Evolutionary conservation across 2,329 filamentous ascomycete species (phyloP), one percentile per base, ranked within the genome.

Genomic region (Fusarium algeriense): DNA sequence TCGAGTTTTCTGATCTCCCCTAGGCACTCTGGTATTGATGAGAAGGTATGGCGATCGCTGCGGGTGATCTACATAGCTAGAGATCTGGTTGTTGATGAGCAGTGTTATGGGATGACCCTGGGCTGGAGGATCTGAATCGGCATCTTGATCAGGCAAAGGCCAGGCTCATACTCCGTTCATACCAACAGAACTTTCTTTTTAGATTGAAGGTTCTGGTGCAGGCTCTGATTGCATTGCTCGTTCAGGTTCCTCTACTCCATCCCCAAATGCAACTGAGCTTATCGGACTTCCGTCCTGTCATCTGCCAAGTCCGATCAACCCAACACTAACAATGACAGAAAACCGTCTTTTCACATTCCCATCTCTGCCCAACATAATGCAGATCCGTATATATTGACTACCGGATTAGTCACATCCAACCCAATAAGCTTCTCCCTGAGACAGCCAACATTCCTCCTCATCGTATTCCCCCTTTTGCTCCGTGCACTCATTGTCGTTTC

Each of bases 361-460:
- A 20, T 19, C 12, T 23, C 19, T 14, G 19, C 7, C 37, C 3
- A 19, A 19, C n/a, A n/a, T n/a, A n/a, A n/a, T n/a, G n/a, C 6
- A 8, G 28, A 52, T 59, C 58, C 45, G 8, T 10, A 26, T 4
- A 40, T 6, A 9, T 5, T 12, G 14, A 58, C 28, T 45, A 26
- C 56, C 48, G 59, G 52, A 65, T 54, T 34, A 12, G 44, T 41
- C 35, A 13, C 28, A 17, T 3, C 4, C 12, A 43, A 0, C 11
- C 12, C 20, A 20, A 55, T 37, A 20, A 44, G 26, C 41, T 38
- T 53, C 40, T 37, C 44, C 38, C 37, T 44, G 17, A 48, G 35
- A 38, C 60, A 60, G 59, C 44, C 48, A 20, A 6, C 64, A 69
- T 69, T 69, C 66, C 66, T 62, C 8, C 4, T 23, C n/a, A 19